phyloP scores from a whole-genome alignment of 768 basidiomycete species.

The Nidularia sp. region DNA sequence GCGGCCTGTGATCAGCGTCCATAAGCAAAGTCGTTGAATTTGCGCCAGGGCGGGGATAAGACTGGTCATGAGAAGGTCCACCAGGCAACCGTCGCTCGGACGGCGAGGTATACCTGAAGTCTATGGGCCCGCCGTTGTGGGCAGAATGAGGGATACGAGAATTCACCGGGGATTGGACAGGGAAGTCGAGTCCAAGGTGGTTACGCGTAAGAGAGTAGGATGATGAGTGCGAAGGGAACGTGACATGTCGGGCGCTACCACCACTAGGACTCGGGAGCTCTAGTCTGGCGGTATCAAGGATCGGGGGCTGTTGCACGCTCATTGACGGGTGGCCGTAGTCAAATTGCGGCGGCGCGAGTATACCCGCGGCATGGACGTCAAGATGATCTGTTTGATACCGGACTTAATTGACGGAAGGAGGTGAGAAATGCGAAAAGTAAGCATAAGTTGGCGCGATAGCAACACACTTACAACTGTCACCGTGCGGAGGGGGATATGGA shows the following conservation, averaged over 20 bases:
- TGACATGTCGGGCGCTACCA: conserved; percentile 27
- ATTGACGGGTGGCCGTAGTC: conserved; percentile 38
- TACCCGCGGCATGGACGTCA: conserved; percentile 43
- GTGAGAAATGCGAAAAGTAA: conserved; percentile 25
- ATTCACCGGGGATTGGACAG: conserved; percentile 32
- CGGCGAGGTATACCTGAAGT: conserved; percentile 32
- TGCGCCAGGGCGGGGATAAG: conserved; percentile 24
- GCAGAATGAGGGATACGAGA: conserved; percentile 36
- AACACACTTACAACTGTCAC: conserved; percentile 52
- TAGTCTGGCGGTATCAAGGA: conserved; percentile 35
- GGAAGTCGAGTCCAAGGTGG: conserved; percentile 41
- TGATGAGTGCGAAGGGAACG: conserved; percentile 36
- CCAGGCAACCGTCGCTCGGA: conserved; percentile 42
- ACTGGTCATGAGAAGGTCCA: conserved; percentile 41
- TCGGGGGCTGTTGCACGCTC: conserved; percentile 43
- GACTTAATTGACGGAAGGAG: conserved; percentile 57
- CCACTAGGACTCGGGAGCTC: conserved; percentile 32
- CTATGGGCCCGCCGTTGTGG: conserved; percentile 26
- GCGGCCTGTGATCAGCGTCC: conserved; percentile 19
- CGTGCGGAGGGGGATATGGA: conserved; percentile 39
- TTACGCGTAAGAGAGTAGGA: conserved; percentile 34
- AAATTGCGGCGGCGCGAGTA: conserved; percentile 48
- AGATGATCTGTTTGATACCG: conserved; percentile 50
- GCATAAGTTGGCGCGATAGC: conserved; percentile 42
- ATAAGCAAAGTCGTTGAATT: not conserved